These are phyloP conservation scores for Schizosaccharomyces osmophilus DNA, from an alignment of 805 yeast species.

Conservation along the genomic window DNA sequence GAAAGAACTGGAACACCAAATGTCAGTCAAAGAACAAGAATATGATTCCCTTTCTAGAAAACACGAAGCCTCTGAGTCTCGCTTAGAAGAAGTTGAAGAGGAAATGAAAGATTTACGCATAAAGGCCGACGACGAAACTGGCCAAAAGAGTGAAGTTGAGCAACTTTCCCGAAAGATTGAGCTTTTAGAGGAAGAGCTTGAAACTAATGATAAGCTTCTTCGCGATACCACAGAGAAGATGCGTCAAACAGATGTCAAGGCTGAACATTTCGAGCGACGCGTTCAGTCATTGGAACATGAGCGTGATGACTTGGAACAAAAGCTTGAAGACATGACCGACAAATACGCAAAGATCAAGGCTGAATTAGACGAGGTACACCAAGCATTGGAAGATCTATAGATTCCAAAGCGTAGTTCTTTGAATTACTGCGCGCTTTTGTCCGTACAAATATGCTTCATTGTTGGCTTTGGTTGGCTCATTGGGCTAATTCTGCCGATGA, in stretches of 20 bases:
- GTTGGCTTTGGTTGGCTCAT: too few species aligned
- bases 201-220: constrained; percentile 69
- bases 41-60: constrained; percentile 74
- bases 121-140: neutral
- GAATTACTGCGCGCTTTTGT: too few species aligned
- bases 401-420: neutral
- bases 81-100: neutral
- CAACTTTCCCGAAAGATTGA: constrained; percentile 73
- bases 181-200: constrained; percentile 73
- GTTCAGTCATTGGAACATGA: constrained; percentile 79
- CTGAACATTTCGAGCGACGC: constrained; percentile 86
- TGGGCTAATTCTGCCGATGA: too few species aligned
- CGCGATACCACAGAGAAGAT: constrained; percentile 80
- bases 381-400: constrained; percentile 57
- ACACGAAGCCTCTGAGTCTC: neutral
- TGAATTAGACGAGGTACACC: constrained; percentile 89
- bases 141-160: constrained; percentile 12
- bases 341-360: constrained; percentile 67
- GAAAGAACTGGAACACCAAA: constrained; percentile 80
- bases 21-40: constrained; percentile 79
- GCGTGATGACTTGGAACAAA: constrained; percentile 73
- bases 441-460: too few species aligned
- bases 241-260: constrained; percentile 85
- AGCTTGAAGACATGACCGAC: constrained; percentile 64
- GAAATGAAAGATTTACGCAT: neutral